Conservation (phyloP, 73 alveolate genomes). For the Effrenium voratum region DNA sequence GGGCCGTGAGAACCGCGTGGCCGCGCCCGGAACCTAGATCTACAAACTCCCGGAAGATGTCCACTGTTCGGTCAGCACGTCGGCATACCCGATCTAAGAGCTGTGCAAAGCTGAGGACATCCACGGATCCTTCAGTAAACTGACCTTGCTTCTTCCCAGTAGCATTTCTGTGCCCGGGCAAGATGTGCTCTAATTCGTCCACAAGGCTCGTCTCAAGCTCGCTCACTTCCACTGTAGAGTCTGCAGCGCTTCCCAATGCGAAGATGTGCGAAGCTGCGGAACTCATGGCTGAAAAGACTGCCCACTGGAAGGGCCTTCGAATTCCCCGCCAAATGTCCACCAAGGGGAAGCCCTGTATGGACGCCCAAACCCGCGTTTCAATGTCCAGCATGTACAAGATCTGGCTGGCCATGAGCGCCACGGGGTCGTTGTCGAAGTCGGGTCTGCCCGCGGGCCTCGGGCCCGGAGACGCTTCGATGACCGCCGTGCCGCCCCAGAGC, state of each 20-base stretch:
- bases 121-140: slow-evolving; percentile 85
- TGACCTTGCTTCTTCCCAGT: slow-evolving; percentile 71
- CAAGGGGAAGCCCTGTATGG: slow-evolving; percentile 55
- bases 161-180: slow-evolving; percentile 15
- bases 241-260: slow-evolving; percentile 32
- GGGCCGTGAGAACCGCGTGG: slow-evolving; percentile 77
- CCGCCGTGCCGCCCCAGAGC: slow-evolving; percentile 45
- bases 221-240: neutral
- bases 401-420: slow-evolving; percentile 69
- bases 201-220: neutral
- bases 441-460: slow-evolving; percentile 30
- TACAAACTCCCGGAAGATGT: slow-evolving; percentile 15
- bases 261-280: slow-evolving; percentile 78
- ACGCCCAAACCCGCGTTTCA: slow-evolving; percentile 62
- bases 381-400: slow-evolving; percentile 76
- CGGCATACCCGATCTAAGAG: slow-evolving; percentile 22
- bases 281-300: slow-evolving; percentile 34
- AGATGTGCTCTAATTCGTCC: neutral
- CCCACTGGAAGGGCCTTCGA: slow-evolving; percentile 92
- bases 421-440: slow-evolving; percentile 36
- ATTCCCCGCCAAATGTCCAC: slow-evolving; percentile 83
- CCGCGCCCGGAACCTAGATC: slow-evolving; percentile 86
- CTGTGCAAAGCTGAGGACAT: slow-evolving; percentile 36
- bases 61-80: slow-evolving; percentile 12
- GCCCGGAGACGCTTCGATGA: slow-evolving; percentile 63